Base-by-base conservation (phyloP, 768 basidiomycete species). In the Tylopilus subfusipes region DNA sequence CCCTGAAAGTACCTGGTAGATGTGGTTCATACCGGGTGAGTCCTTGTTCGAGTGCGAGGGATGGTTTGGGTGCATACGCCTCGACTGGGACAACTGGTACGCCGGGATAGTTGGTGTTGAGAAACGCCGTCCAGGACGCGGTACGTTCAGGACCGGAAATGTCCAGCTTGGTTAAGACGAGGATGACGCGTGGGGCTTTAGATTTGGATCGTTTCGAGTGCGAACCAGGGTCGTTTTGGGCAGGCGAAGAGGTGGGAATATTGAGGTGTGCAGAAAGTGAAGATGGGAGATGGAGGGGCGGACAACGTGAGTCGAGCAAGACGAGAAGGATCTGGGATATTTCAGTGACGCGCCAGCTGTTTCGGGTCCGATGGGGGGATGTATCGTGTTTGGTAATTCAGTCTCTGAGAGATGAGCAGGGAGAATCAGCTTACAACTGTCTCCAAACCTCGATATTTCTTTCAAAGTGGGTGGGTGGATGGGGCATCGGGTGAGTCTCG, bases 371-470 rank as follows among this genome's bases (percentile, higher is more conserved):
- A 61, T 38, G 36, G 34, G 25, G 46, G 27, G 24, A 40, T 44
- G 34, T 31, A 33, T 30, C 38, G 31, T 39, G 44, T 52, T 24
- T 19, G 24, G 33, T 21, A 47, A 52, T 30, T 50, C 45, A 52
- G 45, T 40, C 45, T 45, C 24, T 12, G 43, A 31, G 39, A 42
- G 47, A 45, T 33, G 54, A 34, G 48, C 3, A 31, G 18, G 50
- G 43, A 16, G 30, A 51, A 50, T 42, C 49, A 18, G 78, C 88
- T 61, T 69, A 91, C 84, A 98, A 73, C 73, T 98, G 96, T 58
- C 95, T 74, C 94, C 94, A 98, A 14, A 97, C 93, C 66, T 97
- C 90, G 42, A 97, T 63, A 68, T 98, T 97, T 39, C 90, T 80
- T 71, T 97, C 94, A 68, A 84, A 97, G 70, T 86, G 85, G 1